Evolutionary conservation across 2,329 filamentous ascomycete genomes (phyloP).

Genomic region (Fonsecaea pugnacius): DNA sequence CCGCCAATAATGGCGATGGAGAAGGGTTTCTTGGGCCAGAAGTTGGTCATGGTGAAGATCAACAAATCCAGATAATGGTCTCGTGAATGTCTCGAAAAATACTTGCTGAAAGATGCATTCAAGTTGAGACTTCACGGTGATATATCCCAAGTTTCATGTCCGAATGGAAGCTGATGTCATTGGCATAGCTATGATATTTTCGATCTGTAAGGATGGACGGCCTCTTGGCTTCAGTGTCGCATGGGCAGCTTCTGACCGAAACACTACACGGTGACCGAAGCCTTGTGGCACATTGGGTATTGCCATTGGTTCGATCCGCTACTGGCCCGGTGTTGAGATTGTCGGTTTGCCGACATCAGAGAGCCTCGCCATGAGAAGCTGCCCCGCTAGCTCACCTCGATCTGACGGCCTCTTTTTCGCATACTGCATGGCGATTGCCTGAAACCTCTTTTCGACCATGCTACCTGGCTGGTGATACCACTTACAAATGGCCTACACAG

Average conservation of each 20-base stretch:
- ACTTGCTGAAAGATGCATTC: not conserved
- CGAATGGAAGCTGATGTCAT: not conserved
- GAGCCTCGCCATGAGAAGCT: not conserved
- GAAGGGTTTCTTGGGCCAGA: conserved; percentile 24
- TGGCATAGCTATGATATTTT: not conserved
- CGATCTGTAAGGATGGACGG: not conserved
- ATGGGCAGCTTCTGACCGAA: not conserved
- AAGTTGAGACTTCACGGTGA: not conserved
- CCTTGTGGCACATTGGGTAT: not conserved
- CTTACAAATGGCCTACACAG: not conserved
- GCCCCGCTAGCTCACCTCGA: not conserved
- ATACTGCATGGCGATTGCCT: not conserved
- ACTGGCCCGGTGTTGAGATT: not conserved
- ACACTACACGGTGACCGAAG: conserved; percentile 9
- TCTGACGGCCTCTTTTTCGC: not conserved
- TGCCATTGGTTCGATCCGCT: not conserved
- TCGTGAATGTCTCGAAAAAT: not conserved
- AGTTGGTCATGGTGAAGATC: not conserved
- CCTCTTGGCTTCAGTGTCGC: not conserved
- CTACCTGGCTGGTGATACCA: not conserved
- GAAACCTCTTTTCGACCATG: not conserved
- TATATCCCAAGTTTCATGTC: conserved; percentile 2
- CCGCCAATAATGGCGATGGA: conserved; percentile 46
- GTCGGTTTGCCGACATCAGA: not conserved
- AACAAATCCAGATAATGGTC: not conserved